phyloP scores from a whole-genome alignment of 805 yeast genomes.

The Tanozyma kutaoensis region DNA sequence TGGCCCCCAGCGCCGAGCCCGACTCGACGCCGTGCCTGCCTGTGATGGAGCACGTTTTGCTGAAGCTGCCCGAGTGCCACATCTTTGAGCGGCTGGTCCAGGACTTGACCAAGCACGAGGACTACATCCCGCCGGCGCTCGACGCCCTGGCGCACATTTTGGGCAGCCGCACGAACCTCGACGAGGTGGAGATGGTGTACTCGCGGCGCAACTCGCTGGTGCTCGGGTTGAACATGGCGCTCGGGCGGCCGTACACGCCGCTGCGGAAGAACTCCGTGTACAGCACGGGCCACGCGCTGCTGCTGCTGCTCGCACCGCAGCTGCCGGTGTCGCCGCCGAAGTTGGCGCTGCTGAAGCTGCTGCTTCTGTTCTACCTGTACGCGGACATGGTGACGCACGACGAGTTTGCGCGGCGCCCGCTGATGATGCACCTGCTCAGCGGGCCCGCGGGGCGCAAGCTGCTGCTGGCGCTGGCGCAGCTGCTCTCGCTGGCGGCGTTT shows the following conservation, averaged over 20 bases:
- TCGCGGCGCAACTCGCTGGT: conserved; percentile 43
- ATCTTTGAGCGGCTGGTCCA: conserved; percentile 31
- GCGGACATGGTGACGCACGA: conserved; percentile 70
- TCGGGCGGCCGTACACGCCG: conserved; percentile 27
- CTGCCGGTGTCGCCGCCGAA: conserved; percentile 28
- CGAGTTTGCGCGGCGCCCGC: conserved; percentile 53
- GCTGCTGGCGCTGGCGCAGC: too few species aligned
- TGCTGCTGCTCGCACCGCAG: conserved; percentile 2
- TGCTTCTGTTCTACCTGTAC: conserved; percentile 52
- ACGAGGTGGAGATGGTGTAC: conserved; percentile 59
- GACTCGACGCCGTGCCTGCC: conserved; percentile 6
- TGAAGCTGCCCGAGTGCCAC: conserved; percentile 10
- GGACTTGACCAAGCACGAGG: conserved; percentile 34
- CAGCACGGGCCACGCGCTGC: too few species aligned
- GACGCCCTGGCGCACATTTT: conserved; percentile 64
- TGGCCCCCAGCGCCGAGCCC: conserved; percentile 1
- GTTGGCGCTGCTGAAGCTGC: conserved; percentile 18
- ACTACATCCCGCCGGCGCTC: conserved; percentile 68
- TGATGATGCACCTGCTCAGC: conserved; percentile 26
- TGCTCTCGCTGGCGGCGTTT: too few species aligned
- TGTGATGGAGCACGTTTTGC: conserved; percentile 4
- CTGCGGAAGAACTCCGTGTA: conserved; percentile 21
- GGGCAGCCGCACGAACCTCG: conserved; percentile 50
- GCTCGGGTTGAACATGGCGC: conserved; percentile 31
- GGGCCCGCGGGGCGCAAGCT: conserved; percentile 6